Evolutionary conservation across 352 stramenopile species (phyloP).

Genomic region (Phytopythium vexans): DNA sequence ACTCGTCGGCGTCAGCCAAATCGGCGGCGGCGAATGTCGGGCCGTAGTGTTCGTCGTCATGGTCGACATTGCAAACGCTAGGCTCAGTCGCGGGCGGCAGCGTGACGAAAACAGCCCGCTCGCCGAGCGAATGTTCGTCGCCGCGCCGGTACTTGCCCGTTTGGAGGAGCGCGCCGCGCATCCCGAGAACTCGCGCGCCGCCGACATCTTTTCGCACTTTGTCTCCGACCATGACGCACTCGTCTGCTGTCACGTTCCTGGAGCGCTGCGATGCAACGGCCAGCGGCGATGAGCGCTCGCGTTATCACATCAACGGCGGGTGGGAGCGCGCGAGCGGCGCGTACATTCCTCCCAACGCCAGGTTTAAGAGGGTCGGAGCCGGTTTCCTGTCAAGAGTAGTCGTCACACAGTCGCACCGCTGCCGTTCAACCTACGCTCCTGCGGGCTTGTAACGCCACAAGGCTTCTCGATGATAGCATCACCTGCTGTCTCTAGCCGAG

Average conservation of each 20-base stretch:
- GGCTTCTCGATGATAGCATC: too few species aligned
- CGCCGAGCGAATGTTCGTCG: conserved; percentile 29
- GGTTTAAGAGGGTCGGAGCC: too few species aligned
- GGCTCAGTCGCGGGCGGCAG: neutral
- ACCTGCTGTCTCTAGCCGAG: too few species aligned
- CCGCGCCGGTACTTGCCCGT: conserved; percentile 49
- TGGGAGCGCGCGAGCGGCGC: too few species aligned
- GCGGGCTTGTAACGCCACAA: too few species aligned
- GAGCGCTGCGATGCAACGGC: too few species aligned
- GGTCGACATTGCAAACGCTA: neutral
- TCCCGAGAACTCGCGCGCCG: conserved; percentile 39
- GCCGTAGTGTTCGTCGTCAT: neutral
- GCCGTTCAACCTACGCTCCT: too few species aligned
- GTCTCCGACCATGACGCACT: conserved; percentile 59
- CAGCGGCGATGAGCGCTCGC: too few species aligned
- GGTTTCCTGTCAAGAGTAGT: too few species aligned
- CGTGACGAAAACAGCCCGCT: conserved; percentile 2
- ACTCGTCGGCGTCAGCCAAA: conserved; percentile 30
- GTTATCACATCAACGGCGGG: too few species aligned
- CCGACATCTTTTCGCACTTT: conserved; percentile 48
- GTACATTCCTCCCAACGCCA: too few species aligned
- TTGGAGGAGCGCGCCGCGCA: conserved; percentile 39
- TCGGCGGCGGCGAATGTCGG: conserved; percentile 21
- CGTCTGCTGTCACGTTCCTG: conserved; percentile 22
- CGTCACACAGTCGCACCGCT: too few species aligned